These are phyloP conservation scores for Aspergillus steynii DNA, from an alignment of 495 filamentous ascomycete genomes.

Conservation along the genomic window DNA sequence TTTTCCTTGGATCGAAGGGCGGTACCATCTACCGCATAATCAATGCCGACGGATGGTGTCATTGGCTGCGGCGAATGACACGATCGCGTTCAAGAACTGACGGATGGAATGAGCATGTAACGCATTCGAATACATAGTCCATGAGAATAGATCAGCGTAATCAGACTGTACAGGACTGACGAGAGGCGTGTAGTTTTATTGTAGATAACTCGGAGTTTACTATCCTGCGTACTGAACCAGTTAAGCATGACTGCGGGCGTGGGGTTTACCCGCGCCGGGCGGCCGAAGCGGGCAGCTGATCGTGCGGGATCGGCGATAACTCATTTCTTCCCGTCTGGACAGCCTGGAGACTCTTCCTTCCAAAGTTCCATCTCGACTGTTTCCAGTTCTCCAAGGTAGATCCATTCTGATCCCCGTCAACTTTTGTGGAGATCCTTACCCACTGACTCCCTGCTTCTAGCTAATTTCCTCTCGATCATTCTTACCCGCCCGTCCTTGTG, in stretches of 20 bases:
- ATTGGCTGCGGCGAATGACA: not conserved
- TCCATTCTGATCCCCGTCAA: not conserved
- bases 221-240: no score
- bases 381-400: conserved; percentile 1
- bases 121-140: not conserved
- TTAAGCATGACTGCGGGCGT: not conserved
- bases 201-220: no score
- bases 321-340: not conserved
- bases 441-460: conserved; percentile 1
- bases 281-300: conserved; percentile 2
- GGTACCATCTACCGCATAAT: not conserved
- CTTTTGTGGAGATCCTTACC: conserved; percentile 1
- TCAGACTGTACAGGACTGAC: no score
- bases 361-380: not conserved
- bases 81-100: not conserved
- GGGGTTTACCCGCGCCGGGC: not conserved
- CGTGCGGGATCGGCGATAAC: conserved; percentile 1
- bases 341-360: not conserved
- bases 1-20: conserved; percentile 31
- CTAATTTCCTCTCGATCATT: not conserved
- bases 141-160: not conserved
- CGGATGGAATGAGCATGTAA: not conserved
- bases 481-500: conserved; percentile 8
- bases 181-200: no score
- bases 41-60: not conserved